phyloP scores from a whole-genome alignment of 371 early-diverging fungal genomes.

The Haplosporangium sp. region DNA sequence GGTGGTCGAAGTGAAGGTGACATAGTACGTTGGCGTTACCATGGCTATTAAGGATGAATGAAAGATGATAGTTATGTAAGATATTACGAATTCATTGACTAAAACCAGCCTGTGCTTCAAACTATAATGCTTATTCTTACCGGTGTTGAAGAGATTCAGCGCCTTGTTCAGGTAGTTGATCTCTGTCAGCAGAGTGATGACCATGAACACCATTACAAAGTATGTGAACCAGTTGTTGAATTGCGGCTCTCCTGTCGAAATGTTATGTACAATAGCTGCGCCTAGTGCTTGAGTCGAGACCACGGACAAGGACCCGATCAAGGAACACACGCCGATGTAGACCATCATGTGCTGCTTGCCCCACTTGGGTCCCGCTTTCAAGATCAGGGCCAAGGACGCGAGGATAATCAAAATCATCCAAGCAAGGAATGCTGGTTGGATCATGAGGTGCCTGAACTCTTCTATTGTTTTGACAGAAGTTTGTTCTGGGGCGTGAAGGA shows the following conservation, averaged over 20 bases:
- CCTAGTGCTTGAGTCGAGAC: conserved; percentile 95
- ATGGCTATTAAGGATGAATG: conserved; percentile 61
- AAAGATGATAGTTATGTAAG: background rate
- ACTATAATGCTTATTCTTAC: conserved; percentile 3
- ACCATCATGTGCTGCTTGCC: conserved; percentile 91
- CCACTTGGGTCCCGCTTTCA: conserved; percentile 83
- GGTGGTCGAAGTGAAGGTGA: conserved; percentile 93
- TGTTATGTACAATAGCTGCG: conserved; percentile 88
- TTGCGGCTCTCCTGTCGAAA: conserved; percentile 85
- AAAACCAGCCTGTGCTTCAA: background rate
- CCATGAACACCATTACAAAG: conserved; percentile 81
- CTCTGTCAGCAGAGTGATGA: conserved; percentile 85
- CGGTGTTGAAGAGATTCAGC: conserved; percentile 90
- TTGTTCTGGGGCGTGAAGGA: conserved; percentile 93
- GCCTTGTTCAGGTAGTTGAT: conserved; percentile 98
- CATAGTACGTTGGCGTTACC: conserved; percentile 95
- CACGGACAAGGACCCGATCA: conserved; percentile 94
- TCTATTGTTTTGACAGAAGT: conserved; percentile 81
- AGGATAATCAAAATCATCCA: conserved; percentile 76
- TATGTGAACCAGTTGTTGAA: conserved; percentile 90
- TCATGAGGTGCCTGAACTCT: conserved; percentile 77
- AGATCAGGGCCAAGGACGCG: conserved; percentile 74
- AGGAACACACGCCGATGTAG: conserved; percentile 88
- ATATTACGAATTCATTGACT: background rate
- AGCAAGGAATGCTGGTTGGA: conserved; percentile 84